phyloP scores from a whole-genome alignment of 2,329 filamentous ascomycete species.

The Paraphoma sp. region DNA sequence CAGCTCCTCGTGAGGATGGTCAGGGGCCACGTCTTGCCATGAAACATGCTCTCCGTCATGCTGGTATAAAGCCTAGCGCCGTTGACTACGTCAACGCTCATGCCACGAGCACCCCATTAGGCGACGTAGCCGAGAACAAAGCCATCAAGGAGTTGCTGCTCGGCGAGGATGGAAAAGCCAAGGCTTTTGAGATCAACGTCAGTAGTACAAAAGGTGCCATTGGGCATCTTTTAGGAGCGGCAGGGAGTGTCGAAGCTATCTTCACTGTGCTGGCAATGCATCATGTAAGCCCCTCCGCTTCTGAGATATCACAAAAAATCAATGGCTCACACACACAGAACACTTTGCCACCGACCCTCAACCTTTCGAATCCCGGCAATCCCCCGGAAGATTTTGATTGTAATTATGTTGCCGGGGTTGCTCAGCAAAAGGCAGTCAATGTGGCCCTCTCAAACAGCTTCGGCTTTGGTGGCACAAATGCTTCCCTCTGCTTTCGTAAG shows the following conservation, averaged over 20 bases:
- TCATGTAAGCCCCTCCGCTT: slow-evolving; percentile 64
- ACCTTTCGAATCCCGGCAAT: slow-evolving; percentile 69
- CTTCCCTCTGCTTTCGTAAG: slow-evolving; percentile 78
- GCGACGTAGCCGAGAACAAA: slow-evolving; percentile 84
- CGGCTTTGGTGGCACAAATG: slow-evolving; percentile 96
- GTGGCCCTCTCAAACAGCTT: slow-evolving; percentile 94
- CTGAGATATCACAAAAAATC: not conserved
- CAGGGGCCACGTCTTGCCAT: slow-evolving; percentile 84
- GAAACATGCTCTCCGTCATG: slow-evolving; percentile 79
- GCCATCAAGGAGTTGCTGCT: slow-evolving; percentile 82
- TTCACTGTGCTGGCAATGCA: slow-evolving; percentile 81
- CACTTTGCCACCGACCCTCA: slow-evolving; percentile 83
- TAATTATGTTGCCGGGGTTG: slow-evolving; percentile 79
- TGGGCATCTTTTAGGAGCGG: slow-evolving; percentile 89
- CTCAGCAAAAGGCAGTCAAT: slow-evolving; percentile 73
- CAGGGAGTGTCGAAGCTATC: slow-evolving; percentile 87
- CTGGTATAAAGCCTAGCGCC: slow-evolving; percentile 68
- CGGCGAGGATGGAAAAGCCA: slow-evolving; percentile 70
- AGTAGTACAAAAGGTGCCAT: slow-evolving; percentile 95
- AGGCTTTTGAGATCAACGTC: slow-evolving; percentile 73
- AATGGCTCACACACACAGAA: slow-evolving; percentile 61
- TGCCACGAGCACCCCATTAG: slow-evolving; percentile 84
- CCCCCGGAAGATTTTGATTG: slow-evolving; percentile 72
- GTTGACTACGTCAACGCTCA: slow-evolving; percentile 97
- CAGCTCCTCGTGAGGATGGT: slow-evolving; percentile 83